phyloP scores from a whole-genome alignment of 1,284 basidiomycete genomes.

The Coniferiporia weirii region DNA sequence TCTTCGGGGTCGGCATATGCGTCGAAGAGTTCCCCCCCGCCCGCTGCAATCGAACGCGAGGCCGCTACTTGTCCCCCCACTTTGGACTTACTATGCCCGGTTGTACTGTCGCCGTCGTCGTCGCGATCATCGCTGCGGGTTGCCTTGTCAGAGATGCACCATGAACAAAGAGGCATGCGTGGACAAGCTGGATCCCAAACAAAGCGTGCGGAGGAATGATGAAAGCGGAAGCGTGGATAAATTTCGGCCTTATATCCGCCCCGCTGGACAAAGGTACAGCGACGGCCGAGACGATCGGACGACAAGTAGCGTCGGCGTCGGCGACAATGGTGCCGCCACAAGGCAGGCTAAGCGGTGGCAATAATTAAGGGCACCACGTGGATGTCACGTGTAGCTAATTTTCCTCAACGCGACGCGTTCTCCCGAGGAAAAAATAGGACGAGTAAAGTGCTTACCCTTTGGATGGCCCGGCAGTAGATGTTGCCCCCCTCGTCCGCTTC shows the following conservation, averaged over 20 bases:
- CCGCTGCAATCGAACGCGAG: neutral
- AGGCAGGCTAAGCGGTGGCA: neutral
- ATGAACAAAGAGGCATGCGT: constrained; percentile 12
- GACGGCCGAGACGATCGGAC: neutral
- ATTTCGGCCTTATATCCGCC: neutral
- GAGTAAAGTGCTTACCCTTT: constrained; percentile 6
- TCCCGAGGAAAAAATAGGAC: neutral
- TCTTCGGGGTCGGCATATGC: constrained; percentile 59
- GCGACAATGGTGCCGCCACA: neutral
- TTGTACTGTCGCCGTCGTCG: neutral
- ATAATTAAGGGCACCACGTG: constrained; percentile 2
- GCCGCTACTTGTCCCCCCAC: neutral
- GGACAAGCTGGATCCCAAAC: neutral
- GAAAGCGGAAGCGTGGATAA: neutral
- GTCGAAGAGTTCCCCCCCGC: constrained; percentile 50
- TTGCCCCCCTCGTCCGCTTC: constrained; percentile 8
- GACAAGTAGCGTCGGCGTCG: neutral
- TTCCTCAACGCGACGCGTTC: neutral
- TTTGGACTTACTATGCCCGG: neutral
- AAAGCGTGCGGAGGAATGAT: neutral
- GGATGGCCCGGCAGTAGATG: neutral
- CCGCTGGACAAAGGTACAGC: neutral
- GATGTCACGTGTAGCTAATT: neutral
- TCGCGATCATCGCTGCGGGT: constrained; percentile 13
- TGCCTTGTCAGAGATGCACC: constrained; percentile 16